Evolutionary conservation across 176 grass and related monocot species (phyloP).

Genomic region (Lolium rigidum): DNA sequence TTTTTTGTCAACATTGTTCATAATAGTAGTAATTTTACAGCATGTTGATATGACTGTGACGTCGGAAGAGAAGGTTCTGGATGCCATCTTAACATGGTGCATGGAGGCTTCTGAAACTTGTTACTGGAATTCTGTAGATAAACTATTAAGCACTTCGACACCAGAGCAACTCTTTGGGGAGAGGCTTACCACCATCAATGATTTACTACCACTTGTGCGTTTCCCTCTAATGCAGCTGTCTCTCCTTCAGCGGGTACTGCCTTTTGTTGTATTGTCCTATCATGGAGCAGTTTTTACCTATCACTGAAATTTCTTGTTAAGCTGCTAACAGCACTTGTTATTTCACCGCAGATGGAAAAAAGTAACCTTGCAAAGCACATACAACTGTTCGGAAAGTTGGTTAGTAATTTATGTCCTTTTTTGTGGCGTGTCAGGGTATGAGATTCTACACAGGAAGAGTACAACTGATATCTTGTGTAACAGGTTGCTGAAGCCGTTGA

Average conservation of each 20-base stretch:
- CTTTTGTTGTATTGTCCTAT: slow-evolving; percentile 23
- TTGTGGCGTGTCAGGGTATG: not conserved
- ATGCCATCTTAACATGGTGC: slow-evolving; percentile 89
- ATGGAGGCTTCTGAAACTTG: slow-evolving; percentile 66
- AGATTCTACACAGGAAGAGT: slow-evolving; percentile 6
- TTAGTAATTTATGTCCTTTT: slow-evolving; percentile 43
- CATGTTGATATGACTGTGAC: slow-evolving; percentile 94
- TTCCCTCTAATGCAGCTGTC: slow-evolving; percentile 74
- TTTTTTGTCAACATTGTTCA: slow-evolving; percentile 30
- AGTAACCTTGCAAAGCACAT: slow-evolving; percentile 75
- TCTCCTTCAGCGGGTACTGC: slow-evolving; percentile 65
- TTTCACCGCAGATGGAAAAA: slow-evolving; percentile 68
- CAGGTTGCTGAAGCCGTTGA: slow-evolving; percentile 84
- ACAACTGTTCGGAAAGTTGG: slow-evolving; percentile 61
- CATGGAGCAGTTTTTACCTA: not conserved
- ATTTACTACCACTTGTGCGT: slow-evolving; percentile 77
- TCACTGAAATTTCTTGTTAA: slow-evolving; percentile 3
- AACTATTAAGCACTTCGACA: slow-evolving; percentile 64
- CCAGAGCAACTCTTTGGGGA: slow-evolving; percentile 74
- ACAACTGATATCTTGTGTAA: slow-evolving; percentile 23
- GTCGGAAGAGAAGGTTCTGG: slow-evolving; percentile 93
- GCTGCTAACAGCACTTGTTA: slow-evolving; percentile 23
- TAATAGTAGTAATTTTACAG: slow-evolving; percentile 66
- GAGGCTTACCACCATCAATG: slow-evolving; percentile 58
- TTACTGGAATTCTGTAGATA: slow-evolving; percentile 70